A percentile compares a stretch with the other conserved stretches of the same genome.
Evolutionary conservation across 768 basidiomycete genomes (phyloP).

Genomic region (Macrolepiota albuminosa): DNA sequence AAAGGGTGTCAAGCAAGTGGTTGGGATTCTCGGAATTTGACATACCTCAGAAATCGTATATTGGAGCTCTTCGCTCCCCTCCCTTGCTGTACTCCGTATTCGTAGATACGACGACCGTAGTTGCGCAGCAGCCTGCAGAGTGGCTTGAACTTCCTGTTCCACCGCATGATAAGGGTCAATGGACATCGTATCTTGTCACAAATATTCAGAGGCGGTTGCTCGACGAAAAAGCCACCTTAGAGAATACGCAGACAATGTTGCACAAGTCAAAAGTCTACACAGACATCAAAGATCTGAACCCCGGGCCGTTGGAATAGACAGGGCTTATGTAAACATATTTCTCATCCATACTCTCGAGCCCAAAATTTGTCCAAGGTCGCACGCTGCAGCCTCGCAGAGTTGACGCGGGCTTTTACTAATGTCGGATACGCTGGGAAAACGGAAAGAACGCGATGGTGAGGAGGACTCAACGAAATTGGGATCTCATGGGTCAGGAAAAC

Average conservation of each 20-base stretch:
- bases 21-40: conserved; percentile 1
- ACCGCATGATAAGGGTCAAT: conserved; percentile 86
- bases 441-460: conserved; percentile 36
- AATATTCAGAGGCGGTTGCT: background rate
- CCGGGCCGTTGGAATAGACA: background rate
- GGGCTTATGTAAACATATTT: background rate
- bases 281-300: background rate
- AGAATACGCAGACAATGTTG: background rate
- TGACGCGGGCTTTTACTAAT: conserved; percentile 5
- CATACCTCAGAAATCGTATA: conserved; percentile 77
- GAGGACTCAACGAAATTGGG: conserved; percentile 13
- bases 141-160: conserved; percentile 74
- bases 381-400: background rate
- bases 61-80: conserved; percentile 74
- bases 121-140: conserved; percentile 66
- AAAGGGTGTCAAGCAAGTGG: background rate
- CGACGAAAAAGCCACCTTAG: background rate
- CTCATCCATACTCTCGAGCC: too few species aligned
- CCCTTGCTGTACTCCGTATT: conserved; percentile 68
- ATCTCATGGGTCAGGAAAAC: conserved; percentile 29
- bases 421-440: conserved; percentile 34
- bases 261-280: background rate
- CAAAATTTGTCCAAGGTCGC: conserved; percentile 3
- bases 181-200: conserved; percentile 40
- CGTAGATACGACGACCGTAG: conserved; percentile 73